Evolutionary conservation across 768 basidiomycete species (phyloP), one percentile per base, ranked within the genome.

Genomic region (Thelephora aurantiotincta): DNA sequence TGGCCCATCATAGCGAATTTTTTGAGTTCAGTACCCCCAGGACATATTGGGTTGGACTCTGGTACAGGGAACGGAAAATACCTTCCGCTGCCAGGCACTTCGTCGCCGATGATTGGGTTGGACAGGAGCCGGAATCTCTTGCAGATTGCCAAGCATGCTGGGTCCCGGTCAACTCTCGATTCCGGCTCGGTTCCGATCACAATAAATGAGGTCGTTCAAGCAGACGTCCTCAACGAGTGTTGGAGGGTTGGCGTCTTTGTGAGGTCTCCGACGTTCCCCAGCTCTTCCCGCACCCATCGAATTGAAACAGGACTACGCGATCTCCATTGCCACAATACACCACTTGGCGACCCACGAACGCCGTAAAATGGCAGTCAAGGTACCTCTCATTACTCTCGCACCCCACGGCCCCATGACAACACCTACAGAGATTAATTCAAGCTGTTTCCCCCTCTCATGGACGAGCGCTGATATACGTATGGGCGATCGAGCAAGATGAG

Each of bases 1-100:
- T 94, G 89, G 91, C 91, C 93, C 4, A 75, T 94, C 51, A 82
- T 93, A 43, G 73, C 78, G 13, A 58, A 65, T 36, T 96, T 94
- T 61, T 68, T 96, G 20, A 68, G 74, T 6, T 74, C 71, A 36
- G 59, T 96, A 12, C 75, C 83, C 12, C 65, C 78, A 16, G 83
- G 89, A 20, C 88, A 79, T 68, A 67, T 96, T 33, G 94, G 94
- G 11, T 71, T 99, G 20, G 96, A 99, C 62, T 85, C 89, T 20
- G 96, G 96, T 5, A 90, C 90, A 20, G 96, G 96, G 1, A 99
- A 99, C 55, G 96, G 96, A 41, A 98, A 99, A 72, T 98, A 98
- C 65, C 75, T 98, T 1, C 81, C 86, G 2, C 64, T 88, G 1
- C 82, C 85, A 5, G 38, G 38, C 16, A 6, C 38, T 18, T 41